phyloP scores from a whole-genome alignment of 2,329 filamentous ascomycete genomes.

The Cladosporium sp. region DNA sequence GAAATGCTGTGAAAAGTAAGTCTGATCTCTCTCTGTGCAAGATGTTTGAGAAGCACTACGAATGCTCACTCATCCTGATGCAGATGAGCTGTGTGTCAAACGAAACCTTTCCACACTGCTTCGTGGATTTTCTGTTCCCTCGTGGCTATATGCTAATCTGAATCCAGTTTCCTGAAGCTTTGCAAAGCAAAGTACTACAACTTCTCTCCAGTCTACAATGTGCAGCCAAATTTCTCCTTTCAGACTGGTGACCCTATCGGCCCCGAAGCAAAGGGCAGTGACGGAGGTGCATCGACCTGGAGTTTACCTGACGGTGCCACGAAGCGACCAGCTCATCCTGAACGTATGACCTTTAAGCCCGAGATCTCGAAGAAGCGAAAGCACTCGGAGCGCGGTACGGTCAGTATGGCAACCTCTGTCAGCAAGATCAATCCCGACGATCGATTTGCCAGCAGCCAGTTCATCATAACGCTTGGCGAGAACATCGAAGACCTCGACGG shows the following conservation, averaged over 20 bases:
- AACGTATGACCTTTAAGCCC: slow-evolving; percentile 62
- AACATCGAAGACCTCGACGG: slow-evolving; percentile 88
- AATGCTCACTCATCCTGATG: not conserved
- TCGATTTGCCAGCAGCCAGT: slow-evolving; percentile 84
- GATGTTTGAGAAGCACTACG: not conserved
- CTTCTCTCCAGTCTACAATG: slow-evolving; percentile 85
- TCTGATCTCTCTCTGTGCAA: slow-evolving; percentile 24
- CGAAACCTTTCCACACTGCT: too few species aligned
- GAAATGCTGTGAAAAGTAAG: slow-evolving; percentile 92
- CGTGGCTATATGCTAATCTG: not conserved
- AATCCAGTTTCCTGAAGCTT: slow-evolving; percentile 84
- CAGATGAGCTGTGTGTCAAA: not conserved
- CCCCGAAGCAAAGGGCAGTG: slow-evolving; percentile 77
- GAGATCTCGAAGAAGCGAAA: slow-evolving; percentile 84
- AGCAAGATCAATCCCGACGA: slow-evolving; percentile 74
- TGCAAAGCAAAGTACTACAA: slow-evolving; percentile 99
- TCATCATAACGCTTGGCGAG: slow-evolving; percentile 87
- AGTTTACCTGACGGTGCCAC: slow-evolving; percentile 68
- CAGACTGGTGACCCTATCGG: slow-evolving; percentile 94
- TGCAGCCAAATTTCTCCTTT: slow-evolving; percentile 95
- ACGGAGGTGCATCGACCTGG: slow-evolving; percentile 94
- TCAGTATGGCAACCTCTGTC: slow-evolving; percentile 94
- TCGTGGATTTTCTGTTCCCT: not conserved
- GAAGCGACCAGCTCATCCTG: slow-evolving; percentile 61
- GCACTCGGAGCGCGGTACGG: slow-evolving; percentile 83